Conservation (phyloP, 75 land plant species). For the Ceratopteris richardii region DNA sequence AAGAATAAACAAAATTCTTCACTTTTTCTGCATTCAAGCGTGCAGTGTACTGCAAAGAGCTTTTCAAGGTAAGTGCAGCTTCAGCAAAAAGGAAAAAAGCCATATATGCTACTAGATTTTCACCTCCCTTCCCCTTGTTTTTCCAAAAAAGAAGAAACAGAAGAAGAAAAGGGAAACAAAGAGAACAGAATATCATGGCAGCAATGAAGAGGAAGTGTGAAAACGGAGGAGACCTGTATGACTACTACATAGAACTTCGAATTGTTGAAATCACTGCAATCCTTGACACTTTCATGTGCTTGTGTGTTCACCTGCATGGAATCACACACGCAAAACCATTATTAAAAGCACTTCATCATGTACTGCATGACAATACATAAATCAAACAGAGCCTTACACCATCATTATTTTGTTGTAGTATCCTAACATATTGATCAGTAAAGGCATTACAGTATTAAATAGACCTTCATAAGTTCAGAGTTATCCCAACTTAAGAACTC, state of each 20-base stretch:
- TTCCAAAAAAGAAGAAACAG: no score
- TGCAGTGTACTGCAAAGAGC: constrained; percentile 67
- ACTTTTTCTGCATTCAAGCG: constrained; percentile 83
- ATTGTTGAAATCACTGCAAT: constrained; percentile 78
- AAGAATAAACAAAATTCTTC: constrained; percentile 58
- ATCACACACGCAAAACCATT: no score
- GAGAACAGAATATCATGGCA: no score
- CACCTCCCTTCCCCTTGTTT: not conserved
- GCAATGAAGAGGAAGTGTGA: no score
- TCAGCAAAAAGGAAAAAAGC: not conserved
- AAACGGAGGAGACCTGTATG: constrained; percentile 81
- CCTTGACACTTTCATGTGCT: constrained; percentile 57
- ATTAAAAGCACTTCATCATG: no score
- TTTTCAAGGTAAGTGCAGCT: not conserved
- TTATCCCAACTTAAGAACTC: no score
- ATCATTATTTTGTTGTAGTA: no score
- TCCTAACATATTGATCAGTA: no score
- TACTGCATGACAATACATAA: no score
- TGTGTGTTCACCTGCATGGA: constrained; percentile 84
- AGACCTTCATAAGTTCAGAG: no score
- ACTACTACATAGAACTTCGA: constrained; percentile 88
- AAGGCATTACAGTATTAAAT: no score
- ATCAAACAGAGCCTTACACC: no score
- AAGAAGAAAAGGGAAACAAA: constrained; percentile 1
- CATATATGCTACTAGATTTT: not conserved